Evolutionary conservation across 1,284 basidiomycete species (phyloP).

Genomic region (Ceratobasidium sp.): DNA sequence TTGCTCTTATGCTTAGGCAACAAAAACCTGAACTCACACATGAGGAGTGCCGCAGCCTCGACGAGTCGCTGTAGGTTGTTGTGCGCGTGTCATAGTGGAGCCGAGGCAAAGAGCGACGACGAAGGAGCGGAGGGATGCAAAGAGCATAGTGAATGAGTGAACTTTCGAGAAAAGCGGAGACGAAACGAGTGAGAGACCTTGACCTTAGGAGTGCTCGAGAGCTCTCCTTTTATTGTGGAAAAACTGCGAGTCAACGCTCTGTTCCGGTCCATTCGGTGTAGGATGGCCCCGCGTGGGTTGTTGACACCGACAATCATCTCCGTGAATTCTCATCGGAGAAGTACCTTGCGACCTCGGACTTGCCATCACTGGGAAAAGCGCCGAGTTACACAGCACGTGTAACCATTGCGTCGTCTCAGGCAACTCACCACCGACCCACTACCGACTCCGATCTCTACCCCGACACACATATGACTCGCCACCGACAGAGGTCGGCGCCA

Average conservation of each 20-base stretch:
- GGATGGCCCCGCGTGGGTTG: background rate
- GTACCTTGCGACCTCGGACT: slow-evolving; percentile 1
- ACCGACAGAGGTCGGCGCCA: too few relatives aligned
- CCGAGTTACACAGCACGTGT: too few relatives aligned
- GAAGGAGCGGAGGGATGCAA: slow-evolving; percentile 11
- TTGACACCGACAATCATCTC: background rate
- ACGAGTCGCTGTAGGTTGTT: background rate
- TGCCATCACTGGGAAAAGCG: background rate
- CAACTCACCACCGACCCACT: too few relatives aligned
- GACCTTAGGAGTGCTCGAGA: too few relatives aligned
- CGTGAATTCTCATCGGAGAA: slow-evolving; percentile 5
- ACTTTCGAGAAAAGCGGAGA: background rate
- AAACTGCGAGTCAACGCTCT: background rate
- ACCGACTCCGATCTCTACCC: too few relatives aligned
- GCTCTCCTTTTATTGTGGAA: background rate
- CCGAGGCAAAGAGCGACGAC: slow-evolving; percentile 19
- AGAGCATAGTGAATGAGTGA: slow-evolving; percentile 2
- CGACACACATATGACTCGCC: too few relatives aligned
- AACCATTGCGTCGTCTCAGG: too few relatives aligned
- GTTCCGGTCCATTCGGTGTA: background rate
- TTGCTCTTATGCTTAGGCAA: background rate
- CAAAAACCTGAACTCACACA: background rate
- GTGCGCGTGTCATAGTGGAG: background rate
- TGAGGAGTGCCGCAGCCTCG: slow-evolving; percentile 12
- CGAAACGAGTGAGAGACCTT: background rate